phyloP scores from a whole-genome alignment of 768 basidiomycete genomes.

The Dentipellis sp. region DNA sequence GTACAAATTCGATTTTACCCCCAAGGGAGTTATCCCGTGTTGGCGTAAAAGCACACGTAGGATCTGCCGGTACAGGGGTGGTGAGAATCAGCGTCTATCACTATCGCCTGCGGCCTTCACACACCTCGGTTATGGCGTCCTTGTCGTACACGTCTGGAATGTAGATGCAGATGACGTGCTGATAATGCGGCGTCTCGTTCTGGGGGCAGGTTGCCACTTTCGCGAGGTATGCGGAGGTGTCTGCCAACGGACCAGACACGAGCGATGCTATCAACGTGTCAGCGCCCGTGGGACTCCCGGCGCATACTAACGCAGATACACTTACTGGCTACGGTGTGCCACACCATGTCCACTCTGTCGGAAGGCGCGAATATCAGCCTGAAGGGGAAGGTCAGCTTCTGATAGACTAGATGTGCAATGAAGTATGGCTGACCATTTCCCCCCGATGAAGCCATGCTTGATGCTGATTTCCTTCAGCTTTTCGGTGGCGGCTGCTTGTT shows the following conservation, averaged over 20 bases:
- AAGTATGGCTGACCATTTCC: constrained; percentile 50
- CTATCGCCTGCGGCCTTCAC: constrained; percentile 6
- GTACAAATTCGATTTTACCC: constrained; percentile 68
- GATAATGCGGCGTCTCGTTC: constrained; percentile 36
- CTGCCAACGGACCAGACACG: constrained; percentile 50
- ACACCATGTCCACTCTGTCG: constrained; percentile 55
- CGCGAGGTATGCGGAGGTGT: constrained; percentile 43
- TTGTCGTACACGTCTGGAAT: constrained; percentile 66
- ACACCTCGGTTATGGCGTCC: constrained; percentile 43
- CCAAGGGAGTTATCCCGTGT: constrained; percentile 55
- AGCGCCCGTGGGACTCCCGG: not conserved
- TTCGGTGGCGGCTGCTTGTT: constrained; percentile 47
- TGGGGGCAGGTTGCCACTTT: constrained; percentile 62
- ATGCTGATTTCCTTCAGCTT: constrained; percentile 53
- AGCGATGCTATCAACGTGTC: constrained; percentile 41
- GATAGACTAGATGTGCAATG: constrained; percentile 1
- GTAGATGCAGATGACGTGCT: constrained; percentile 66
- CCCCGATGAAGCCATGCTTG: constrained; percentile 41
- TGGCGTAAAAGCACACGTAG: constrained; percentile 59
- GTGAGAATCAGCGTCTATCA: too few relatives aligned
- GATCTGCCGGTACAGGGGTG: constrained; percentile 30
- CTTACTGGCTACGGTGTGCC: constrained; percentile 55
- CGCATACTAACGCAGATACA: not conserved
- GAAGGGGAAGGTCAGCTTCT: constrained; percentile 1
- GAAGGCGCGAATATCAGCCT: constrained; percentile 62